Conservation (phyloP, 2,329 filamentous ascomycete genomes). For the Hypoxylon sp. region DNA sequence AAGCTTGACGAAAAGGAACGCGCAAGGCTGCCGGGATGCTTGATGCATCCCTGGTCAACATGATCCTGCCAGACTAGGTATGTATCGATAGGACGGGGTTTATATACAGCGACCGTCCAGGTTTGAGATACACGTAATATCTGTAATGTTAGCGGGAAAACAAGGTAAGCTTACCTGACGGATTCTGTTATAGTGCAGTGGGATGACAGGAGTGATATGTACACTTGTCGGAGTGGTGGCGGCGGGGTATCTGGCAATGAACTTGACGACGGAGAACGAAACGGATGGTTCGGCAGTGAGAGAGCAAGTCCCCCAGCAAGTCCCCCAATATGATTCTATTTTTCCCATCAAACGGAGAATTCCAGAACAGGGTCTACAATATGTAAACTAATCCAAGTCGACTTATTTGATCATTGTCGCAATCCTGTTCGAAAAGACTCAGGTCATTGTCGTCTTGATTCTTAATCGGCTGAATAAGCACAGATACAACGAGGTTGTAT, state of each 20-base stretch:
- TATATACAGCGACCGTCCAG: constrained; percentile 16
- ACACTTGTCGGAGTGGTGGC: constrained; percentile 8
- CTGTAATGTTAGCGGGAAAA: constrained; percentile 1
- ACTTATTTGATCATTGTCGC: not conserved
- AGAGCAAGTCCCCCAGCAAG: not conserved
- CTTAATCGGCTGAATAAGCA: constrained; percentile 2
- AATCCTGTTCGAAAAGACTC: not conserved
- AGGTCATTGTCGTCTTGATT: constrained; percentile 3
- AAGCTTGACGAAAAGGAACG: constrained; percentile 17
- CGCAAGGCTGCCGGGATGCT: constrained; percentile 3
- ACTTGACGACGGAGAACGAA: constrained; percentile 14
- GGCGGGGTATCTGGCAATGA: constrained; percentile 6
- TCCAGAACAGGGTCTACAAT: not conserved
- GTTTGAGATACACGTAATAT: constrained; percentile 8
- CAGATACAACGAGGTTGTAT: not conserved
- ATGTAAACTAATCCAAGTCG: not conserved
- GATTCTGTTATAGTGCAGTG: constrained; percentile 11
- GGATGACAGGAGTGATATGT: constrained; percentile 6
- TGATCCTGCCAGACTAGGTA: not conserved
- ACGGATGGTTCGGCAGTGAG: constrained; percentile 5
- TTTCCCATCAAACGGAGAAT: constrained; percentile 13
- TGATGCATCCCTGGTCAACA: not conserved
- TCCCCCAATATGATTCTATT: not conserved
- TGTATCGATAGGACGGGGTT: constrained; percentile 7
- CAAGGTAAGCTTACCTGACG: not conserved